These are phyloP conservation scores for Centrapalus pauciflorus DNA, from an alignment of 129 eudicot species.

Conservation along the genomic window DNA sequence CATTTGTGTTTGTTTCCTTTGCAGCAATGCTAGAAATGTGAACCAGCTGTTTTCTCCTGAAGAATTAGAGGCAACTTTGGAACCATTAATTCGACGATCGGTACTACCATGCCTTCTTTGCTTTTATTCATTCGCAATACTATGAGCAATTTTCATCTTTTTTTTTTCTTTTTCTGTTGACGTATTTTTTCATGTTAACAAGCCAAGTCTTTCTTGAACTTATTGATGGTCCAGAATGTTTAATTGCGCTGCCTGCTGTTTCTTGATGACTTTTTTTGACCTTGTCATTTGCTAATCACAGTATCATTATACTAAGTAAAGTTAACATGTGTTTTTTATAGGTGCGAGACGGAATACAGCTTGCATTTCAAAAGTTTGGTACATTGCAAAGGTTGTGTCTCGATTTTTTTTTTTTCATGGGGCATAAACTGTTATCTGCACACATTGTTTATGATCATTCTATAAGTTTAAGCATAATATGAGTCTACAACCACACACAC, in stretches of 20 bases:
- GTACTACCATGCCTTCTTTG: slow-evolving; percentile 27
- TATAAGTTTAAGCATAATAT: neutral
- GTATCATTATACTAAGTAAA: neutral
- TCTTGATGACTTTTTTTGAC: neutral
- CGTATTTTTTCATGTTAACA: neutral
- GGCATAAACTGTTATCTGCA: neutral
- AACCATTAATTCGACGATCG: slow-evolving; percentile 49
- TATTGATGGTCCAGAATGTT: neutral
- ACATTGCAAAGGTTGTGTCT: slow-evolving; percentile 44
- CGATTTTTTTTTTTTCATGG: neutral
- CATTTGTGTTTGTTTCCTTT: slow-evolving; percentile 3
- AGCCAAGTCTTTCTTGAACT: neutral
- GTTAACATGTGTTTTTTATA: slow-evolving; percentile 24
- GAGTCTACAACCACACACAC: neutral
- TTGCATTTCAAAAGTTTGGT: slow-evolving; percentile 24
- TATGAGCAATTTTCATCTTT: neutral
- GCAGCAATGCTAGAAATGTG: slow-evolving; percentile 41
- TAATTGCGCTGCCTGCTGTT: neutral
- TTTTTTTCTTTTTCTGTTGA: neutral
- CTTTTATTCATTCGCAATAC: neutral
- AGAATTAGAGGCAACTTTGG: slow-evolving; percentile 47
- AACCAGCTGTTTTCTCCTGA: slow-evolving; percentile 22
- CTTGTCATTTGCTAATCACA: neutral
- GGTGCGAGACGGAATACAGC: slow-evolving; percentile 64
- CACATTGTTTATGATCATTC: neutral